Evolutionary conservation across 495 filamentous ascomycete species (phyloP).

Genomic region (Xylaria acuta): DNA sequence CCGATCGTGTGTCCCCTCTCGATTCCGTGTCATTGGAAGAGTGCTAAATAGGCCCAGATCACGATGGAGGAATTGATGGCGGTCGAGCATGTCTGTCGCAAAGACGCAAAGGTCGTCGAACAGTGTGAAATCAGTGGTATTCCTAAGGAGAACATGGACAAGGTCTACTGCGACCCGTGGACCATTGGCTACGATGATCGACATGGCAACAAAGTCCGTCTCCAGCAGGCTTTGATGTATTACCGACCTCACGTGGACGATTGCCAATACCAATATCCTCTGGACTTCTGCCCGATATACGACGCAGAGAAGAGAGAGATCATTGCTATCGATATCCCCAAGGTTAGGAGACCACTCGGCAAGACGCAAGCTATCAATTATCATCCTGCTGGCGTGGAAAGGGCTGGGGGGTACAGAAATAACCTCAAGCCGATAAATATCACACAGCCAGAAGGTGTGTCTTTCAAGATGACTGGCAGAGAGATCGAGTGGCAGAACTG

Average conservation of each 20-base stretch:
- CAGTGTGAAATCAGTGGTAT: constrained; percentile 91
- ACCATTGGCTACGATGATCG: constrained; percentile 96
- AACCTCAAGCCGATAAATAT: constrained; percentile 94
- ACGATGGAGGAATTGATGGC: constrained; percentile 93
- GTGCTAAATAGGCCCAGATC: constrained; percentile 58
- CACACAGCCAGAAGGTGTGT: constrained; percentile 92
- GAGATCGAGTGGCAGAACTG: constrained; percentile 94
- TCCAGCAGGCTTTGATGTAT: constrained; percentile 96
- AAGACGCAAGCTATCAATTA: constrained; percentile 80
- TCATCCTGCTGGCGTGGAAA: constrained; percentile 73
- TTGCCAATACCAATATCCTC: constrained; percentile 87
- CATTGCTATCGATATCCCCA: constrained; percentile 87
- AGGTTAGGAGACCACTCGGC: constrained; percentile 78
- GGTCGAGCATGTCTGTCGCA: constrained; percentile 81
- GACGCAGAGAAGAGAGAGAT: constrained; percentile 84
- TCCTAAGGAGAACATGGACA: constrained; percentile 83
- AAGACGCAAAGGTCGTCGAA: constrained; percentile 88
- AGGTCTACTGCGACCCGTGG: constrained; percentile 91
- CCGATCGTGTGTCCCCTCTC: constrained; percentile 64
- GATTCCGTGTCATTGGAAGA: background rate
- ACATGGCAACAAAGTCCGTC: constrained; percentile 77
- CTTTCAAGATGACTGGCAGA: constrained; percentile 80
- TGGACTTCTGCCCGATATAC: constrained; percentile 95
- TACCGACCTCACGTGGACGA: constrained; percentile 87
- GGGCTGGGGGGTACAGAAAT: constrained; percentile 75